These are phyloP conservation scores for Annulohypoxylon nitens DNA, from an alignment of 495 filamentous ascomycete species.

Conservation along the genomic window DNA sequence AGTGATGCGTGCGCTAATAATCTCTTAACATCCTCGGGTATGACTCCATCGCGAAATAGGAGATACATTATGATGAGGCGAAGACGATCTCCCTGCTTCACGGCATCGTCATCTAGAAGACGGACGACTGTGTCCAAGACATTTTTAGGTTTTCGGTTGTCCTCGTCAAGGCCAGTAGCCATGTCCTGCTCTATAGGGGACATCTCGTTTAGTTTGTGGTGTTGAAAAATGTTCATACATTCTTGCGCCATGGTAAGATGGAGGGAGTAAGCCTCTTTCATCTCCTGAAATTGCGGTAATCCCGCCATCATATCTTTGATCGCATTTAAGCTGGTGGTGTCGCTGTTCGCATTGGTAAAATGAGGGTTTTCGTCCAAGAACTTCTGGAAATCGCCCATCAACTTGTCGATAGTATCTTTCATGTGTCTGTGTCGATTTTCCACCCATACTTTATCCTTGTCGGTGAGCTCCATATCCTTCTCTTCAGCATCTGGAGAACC, in stretches of 20 bases:
- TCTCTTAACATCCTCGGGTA: slow-evolving; percentile 85
- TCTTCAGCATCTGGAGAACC: slow-evolving; percentile 73
- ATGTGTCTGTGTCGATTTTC: slow-evolving; percentile 94
- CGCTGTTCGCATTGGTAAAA: slow-evolving; percentile 78
- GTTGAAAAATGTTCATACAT: slow-evolving; percentile 91
- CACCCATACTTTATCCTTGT: slow-evolving; percentile 93
- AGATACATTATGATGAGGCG: slow-evolving; percentile 87
- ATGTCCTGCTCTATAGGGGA: slow-evolving; percentile 87
- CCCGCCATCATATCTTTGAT: slow-evolving; percentile 98
- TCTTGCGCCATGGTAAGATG: slow-evolving; percentile 98
- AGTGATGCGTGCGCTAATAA: slow-evolving; percentile 87
- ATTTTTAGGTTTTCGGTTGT: slow-evolving; percentile 90
- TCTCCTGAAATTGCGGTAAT: slow-evolving; percentile 91
- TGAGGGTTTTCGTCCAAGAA: slow-evolving; percentile 95
- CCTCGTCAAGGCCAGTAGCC: slow-evolving; percentile 93
- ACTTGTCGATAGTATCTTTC: slow-evolving; percentile 95
- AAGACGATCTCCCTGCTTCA: slow-evolving; percentile 78
- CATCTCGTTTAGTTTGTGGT: slow-evolving; percentile 85
- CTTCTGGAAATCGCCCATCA: slow-evolving; percentile 91
- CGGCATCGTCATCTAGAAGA: slow-evolving; percentile 82
- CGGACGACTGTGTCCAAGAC: slow-evolving; percentile 87
- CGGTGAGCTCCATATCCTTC: slow-evolving; percentile 90
- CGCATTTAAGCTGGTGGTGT: slow-evolving; percentile 82
- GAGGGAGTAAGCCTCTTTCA: slow-evolving; percentile 94
- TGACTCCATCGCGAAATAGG: slow-evolving; percentile 88